These are phyloP conservation scores for Chaetomium olivaceum DNA, from an alignment of 2,329 filamentous ascomycete species.

Conservation along the genomic window DNA sequence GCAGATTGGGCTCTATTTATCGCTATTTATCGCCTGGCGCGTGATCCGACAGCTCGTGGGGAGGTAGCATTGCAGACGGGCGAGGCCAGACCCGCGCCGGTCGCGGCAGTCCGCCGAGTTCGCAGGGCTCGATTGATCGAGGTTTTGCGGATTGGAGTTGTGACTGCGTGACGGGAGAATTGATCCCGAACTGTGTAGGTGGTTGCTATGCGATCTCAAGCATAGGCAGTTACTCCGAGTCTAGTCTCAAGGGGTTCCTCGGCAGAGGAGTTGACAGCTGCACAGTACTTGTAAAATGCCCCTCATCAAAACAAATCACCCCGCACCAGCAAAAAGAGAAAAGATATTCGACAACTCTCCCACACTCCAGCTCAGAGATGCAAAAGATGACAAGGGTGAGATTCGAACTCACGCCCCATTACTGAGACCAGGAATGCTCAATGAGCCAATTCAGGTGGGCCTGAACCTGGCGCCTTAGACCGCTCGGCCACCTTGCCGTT, in stretches of 20 bases:
- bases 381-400: conserved; percentile 33
- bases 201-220: background rate
- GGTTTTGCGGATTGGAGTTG: background rate
- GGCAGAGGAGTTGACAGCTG: background rate
- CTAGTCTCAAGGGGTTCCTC: too few relatives aligned
- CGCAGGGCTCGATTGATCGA: background rate
- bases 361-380: background rate
- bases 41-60: conserved; percentile 23
- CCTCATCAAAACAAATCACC: background rate
- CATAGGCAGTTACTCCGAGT: too few relatives aligned
- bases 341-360: too few relatives aligned
- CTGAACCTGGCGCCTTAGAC: conserved; percentile 35
- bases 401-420: conserved; percentile 35
- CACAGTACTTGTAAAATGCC: background rate
- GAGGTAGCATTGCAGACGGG: conserved; percentile 24
- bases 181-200: background rate
- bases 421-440: conserved; percentile 32
- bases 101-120: conserved; percentile 23
- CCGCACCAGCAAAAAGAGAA: background rate
- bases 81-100: conserved; percentile 12
- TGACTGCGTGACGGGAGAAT: background rate
- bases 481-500: conserved; percentile 33
- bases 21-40: conserved; percentile 23
- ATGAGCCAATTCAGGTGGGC: conserved; percentile 28
- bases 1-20: conserved; percentile 12